A percentile compares a stretch with the other conserved stretches of the same genome.
phyloP scores from a whole-genome alignment of 345 rosid species.

The Nephelium lappaceum region DNA sequence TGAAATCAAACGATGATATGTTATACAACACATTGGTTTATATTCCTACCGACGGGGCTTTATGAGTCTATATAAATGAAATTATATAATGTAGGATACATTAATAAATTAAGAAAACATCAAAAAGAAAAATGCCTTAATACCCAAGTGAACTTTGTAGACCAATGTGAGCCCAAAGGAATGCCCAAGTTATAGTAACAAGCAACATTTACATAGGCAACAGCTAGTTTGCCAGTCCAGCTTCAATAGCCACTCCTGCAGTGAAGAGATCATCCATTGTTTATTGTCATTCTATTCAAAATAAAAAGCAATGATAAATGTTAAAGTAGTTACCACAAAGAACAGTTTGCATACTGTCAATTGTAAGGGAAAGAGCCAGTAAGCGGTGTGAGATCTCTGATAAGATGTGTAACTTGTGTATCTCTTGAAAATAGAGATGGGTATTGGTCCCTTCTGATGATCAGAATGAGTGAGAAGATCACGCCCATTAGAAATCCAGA shows the following conservation, averaged over 20 bases:
- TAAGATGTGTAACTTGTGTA: conserved; percentile 46
- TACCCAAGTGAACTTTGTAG: conserved; percentile 48
- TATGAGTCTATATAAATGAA: not conserved
- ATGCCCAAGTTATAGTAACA: conserved; percentile 62
- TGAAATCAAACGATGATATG: not conserved
- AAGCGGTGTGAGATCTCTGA: conserved; percentile 70
- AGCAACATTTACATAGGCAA: conserved; percentile 61
- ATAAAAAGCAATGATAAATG: not conserved
- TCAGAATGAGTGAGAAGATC: conserved; percentile 41
- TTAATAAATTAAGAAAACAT: too few relatives aligned
- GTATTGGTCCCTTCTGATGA: conserved; percentile 46
- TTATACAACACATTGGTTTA: not conserved
- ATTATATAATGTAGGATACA: not conserved
- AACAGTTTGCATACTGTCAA: conserved; percentile 77
- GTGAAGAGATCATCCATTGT: too few relatives aligned
- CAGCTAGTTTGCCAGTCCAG: conserved; percentile 71
- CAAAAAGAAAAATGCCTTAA: conserved; percentile 31
- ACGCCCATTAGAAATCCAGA: conserved; percentile 58
- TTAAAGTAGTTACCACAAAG: conserved; percentile 58
- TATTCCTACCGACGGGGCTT: not conserved
- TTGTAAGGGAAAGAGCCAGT: conserved; percentile 62
- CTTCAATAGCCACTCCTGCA: conserved; percentile 61
- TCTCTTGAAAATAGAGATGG: conserved; percentile 69
- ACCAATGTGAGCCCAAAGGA: conserved; percentile 65
- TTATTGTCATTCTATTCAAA: not conserved